These are phyloP conservation scores for Penicillium sp. DNA, from an alignment of 2,329 filamentous ascomycete species.

Conservation along the genomic window DNA sequence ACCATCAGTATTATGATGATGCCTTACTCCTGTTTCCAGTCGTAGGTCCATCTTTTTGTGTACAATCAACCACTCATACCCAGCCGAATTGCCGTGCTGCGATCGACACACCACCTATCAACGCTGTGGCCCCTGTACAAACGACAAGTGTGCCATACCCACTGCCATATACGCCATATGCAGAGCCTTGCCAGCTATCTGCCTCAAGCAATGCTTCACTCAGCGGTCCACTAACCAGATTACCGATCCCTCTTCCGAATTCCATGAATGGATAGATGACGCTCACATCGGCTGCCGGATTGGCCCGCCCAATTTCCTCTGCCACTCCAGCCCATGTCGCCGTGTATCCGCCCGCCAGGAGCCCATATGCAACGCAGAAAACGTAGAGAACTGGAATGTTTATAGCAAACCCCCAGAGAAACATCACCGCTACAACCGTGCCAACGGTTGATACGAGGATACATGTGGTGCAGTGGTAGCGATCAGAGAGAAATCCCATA, in stretches of 20 bases:
- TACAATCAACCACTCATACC: background rate
- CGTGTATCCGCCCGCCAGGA: conserved; percentile 21
- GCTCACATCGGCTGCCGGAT: conserved; percentile 15
- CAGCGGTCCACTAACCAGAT: conserved; percentile 21
- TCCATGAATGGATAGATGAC: conserved; percentile 27
- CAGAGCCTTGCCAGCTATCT: conserved; percentile 11
- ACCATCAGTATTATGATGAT: background rate
- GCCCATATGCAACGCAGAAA: conserved; percentile 21
- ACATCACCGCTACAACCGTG: conserved; percentile 19
- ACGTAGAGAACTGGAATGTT: conserved; percentile 15
- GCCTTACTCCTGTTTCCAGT: background rate
- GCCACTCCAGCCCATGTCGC: conserved; percentile 24
- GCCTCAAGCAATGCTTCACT: conserved; percentile 21
- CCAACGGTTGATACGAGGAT: conserved; percentile 23
- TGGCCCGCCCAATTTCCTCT: conserved; percentile 16
- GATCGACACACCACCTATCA: conserved; percentile 18
- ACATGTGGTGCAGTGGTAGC: conserved; percentile 21
- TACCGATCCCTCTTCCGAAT: conserved; percentile 21
- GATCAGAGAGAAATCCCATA: conserved; percentile 27
- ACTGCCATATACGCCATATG: conserved; percentile 19
- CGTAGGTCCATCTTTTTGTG: background rate
- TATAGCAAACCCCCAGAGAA: conserved; percentile 21
- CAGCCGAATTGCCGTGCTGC: conserved; percentile 15
- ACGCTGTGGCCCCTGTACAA: conserved; percentile 20
- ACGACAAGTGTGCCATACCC: conserved; percentile 21